A percentile compares a stretch with the other conserved stretches of the same genome.
Evolutionary conservation across 495 filamentous ascomycete species (phyloP).

Genomic region (Daldinia grandis): DNA sequence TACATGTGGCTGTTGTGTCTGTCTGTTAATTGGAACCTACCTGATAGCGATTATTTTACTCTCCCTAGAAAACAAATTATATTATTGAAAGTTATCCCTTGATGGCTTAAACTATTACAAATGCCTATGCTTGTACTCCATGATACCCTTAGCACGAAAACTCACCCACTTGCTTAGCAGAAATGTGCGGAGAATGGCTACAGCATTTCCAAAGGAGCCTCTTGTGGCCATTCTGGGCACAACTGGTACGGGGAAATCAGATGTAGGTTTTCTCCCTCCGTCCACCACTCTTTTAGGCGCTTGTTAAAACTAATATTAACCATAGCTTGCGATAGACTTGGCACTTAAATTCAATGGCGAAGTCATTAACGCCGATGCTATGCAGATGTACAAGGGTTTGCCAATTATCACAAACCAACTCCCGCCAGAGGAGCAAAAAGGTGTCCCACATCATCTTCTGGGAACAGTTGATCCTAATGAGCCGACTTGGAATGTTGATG

Average conservation of each 20-base stretch:
- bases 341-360: slow-evolving; percentile 88
- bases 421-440: slow-evolving; percentile 73
- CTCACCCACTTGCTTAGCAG: slow-evolving; percentile 8
- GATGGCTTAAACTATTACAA: background rate
- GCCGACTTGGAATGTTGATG: slow-evolving; percentile 80
- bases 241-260: slow-evolving; percentile 97
- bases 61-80: background rate
- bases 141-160: slow-evolving; percentile 7
- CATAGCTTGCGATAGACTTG: slow-evolving; percentile 89
- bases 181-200: slow-evolving; percentile 39
- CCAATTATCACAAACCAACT: slow-evolving; percentile 98
- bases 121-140: slow-evolving; percentile 5
- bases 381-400: slow-evolving; percentile 95
- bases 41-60: background rate
- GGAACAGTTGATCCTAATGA: slow-evolving; percentile 76
- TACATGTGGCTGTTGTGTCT: background rate
- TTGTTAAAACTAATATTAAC: slow-evolving; percentile 3
- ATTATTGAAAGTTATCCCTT: background rate
- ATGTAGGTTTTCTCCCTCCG: slow-evolving; percentile 64
- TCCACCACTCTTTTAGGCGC: background rate
- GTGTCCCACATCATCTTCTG: slow-evolving; percentile 89
- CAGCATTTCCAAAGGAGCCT: slow-evolving; percentile 54
- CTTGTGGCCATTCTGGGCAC: slow-evolving; percentile 88
- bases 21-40: no score
- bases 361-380: slow-evolving; percentile 98